Conservation (phyloP, 345 rosid genomes). For the Eucalyptus grandis region DNA sequence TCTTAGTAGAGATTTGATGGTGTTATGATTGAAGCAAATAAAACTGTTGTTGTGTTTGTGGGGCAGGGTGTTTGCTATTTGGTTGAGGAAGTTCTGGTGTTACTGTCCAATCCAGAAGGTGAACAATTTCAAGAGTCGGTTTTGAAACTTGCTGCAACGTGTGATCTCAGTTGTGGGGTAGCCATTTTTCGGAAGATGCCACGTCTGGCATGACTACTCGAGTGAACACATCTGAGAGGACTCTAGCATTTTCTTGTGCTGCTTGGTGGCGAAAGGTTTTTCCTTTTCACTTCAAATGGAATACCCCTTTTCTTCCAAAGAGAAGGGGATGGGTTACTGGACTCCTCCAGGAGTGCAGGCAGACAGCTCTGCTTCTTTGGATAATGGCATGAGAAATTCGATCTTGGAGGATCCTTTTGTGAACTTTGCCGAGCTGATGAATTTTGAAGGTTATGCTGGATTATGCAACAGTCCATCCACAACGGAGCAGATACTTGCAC, state of each 20-base stretch:
- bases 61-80: background rate
- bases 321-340: conserved; percentile 34
- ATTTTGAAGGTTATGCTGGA: conserved; percentile 50
- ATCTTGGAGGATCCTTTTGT: conserved; percentile 31
- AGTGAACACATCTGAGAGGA: background rate
- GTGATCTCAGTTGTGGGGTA: background rate
- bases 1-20: background rate
- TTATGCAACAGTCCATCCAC: conserved; percentile 47
- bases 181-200: background rate
- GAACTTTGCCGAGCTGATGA: conserved; percentile 45
- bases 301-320: conserved; percentile 34
- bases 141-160: background rate
- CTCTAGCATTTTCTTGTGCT: conserved; percentile 3
- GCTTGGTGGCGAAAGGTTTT: background rate
- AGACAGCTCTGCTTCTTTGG: conserved; percentile 16
- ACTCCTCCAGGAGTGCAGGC: conserved; percentile 24
- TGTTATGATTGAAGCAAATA: background rate
- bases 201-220: background rate
- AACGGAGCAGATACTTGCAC: conserved; percentile 32
- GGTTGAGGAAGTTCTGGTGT: background rate
- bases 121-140: background rate
- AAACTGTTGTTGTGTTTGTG: background rate
- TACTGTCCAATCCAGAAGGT: background rate
- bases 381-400: conserved; percentile 10
- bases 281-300: conserved; percentile 37